phyloP scores from a whole-genome alignment of 495 filamentous ascomycete species.

The Hypoxylon crocopeplum region DNA sequence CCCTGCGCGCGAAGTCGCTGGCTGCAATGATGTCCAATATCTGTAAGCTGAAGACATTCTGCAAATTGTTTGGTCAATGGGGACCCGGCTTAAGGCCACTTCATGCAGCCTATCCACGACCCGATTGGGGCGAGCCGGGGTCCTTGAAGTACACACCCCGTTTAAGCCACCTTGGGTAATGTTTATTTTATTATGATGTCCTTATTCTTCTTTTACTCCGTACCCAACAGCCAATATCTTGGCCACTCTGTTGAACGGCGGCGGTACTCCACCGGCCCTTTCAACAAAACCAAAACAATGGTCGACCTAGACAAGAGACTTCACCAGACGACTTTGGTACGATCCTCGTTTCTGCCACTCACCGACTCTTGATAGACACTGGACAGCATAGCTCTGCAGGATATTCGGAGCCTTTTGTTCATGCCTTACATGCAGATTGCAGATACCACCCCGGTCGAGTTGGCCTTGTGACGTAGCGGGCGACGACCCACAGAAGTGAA shows the following conservation, averaged over 20 bases:
- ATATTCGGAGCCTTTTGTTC: conserved; percentile 30
- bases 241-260: conserved; percentile 25
- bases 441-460: conserved; percentile 21
- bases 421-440: conserved; percentile 38
- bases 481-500: conserved; percentile 16
- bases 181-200: conserved; percentile 27
- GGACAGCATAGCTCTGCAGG: conserved; percentile 27
- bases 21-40: conserved; percentile 59
- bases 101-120: conserved; percentile 45
- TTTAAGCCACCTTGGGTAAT: conserved; percentile 22
- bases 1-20: conserved; percentile 44
- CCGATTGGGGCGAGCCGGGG: conserved; percentile 43
- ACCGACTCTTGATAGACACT: conserved; percentile 28
- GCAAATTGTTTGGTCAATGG: conserved; percentile 49
- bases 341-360: conserved; percentile 32
- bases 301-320: conserved; percentile 13
- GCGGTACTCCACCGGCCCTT: conserved; percentile 14
- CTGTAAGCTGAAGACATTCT: conserved; percentile 42
- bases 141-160: conserved; percentile 16
- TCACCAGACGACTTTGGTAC: conserved; percentile 27
- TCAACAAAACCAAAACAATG: conserved; percentile 16
- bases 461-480: conserved; percentile 23
- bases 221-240: conserved; percentile 36
- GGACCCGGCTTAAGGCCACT: conserved; percentile 35
- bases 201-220: conserved; percentile 16